Conservation (phyloP, 2,329 filamentous ascomycete species). For the Aspergillus hiratsukae region DNA sequence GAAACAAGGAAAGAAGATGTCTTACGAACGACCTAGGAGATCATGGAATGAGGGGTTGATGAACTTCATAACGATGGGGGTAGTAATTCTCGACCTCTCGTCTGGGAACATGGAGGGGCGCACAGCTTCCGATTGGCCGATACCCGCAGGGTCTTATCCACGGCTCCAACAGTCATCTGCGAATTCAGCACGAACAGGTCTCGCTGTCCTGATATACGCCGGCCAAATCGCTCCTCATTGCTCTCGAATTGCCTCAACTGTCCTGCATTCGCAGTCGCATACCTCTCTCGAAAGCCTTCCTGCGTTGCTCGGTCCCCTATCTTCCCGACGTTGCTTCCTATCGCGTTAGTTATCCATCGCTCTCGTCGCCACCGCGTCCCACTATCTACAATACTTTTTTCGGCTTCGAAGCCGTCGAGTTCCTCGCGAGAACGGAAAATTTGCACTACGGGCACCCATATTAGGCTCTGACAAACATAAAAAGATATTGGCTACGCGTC, state of each 20-base stretch:
- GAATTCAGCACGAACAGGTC: conserved; percentile 3
- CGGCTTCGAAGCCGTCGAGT: not conserved
- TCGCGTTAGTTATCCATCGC: conserved; percentile 10
- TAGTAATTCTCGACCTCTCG: conserved; percentile 24
- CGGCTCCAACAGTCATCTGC: conserved; percentile 9
- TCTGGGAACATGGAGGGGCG: conserved; percentile 35
- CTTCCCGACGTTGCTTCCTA: conserved; percentile 2
- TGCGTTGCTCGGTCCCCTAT: not conserved
- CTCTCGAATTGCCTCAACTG: not conserved
- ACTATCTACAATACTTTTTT: conserved; percentile 5
- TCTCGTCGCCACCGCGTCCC: conserved; percentile 20
- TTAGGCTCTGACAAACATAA: not conserved
- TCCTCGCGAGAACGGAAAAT: not conserved
- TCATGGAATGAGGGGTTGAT: conserved; percentile 1
- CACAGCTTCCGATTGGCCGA: conserved; percentile 31
- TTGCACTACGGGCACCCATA: not conserved
- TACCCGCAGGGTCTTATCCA: conserved; percentile 13
- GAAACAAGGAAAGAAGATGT: not conserved
- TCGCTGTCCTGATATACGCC: not conserved
- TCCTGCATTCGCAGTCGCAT: conserved; percentile 11
- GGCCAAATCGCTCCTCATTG: conserved; percentile 1
- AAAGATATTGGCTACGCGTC: conserved; percentile 13
- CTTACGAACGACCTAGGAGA: not conserved
- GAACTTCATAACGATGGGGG: conserved; percentile 9
- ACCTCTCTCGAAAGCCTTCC: conserved; percentile 1